Evolutionary conservation across 169 alveolate species (phyloP).

Genomic region (Cyclospora cayetanensis): DNA sequence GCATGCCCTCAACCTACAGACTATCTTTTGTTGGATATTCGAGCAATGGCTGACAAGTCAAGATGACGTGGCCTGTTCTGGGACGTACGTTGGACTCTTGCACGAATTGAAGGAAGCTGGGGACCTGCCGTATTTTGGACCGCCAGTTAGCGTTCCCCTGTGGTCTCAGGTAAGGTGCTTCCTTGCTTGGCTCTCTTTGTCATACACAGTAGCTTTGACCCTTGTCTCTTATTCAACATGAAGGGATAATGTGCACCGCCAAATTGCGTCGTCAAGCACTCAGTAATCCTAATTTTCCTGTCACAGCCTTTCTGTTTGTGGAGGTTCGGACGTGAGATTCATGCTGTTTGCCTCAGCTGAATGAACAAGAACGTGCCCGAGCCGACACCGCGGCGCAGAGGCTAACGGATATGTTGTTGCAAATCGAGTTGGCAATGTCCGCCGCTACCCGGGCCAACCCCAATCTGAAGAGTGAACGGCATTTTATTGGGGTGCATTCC

Average conservation of each 20-base stretch:
- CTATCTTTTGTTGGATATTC: conserved; percentile 13
- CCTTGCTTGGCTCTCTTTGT: not conserved
- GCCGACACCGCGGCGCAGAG: conserved; percentile 31
- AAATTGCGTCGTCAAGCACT: too few relatives aligned
- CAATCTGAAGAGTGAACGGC: not conserved
- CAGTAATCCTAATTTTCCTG: too few relatives aligned
- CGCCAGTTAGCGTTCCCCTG: not conserved
- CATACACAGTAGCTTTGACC: not conserved
- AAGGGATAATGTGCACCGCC: too few relatives aligned
- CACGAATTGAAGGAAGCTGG: not conserved
- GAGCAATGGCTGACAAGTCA: conserved; percentile 37
- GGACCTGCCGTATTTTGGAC: conserved; percentile 7
- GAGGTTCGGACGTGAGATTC: not conserved
- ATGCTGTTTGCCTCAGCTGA: conserved; percentile 8
- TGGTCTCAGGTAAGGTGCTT: not conserved
- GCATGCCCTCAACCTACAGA: not conserved
- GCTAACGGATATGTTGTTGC: conserved; percentile 21
- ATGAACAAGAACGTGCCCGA: conserved; percentile 41
- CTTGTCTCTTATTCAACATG: not conserved
- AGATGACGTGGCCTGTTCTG: not conserved
- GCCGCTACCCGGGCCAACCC: not conserved
- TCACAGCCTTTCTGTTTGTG: not conserved
- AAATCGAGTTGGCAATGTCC: conserved; percentile 22
- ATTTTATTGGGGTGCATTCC: not conserved
- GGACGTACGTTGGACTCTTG: not conserved